Percentiles rank a stretch among this genome's conserved stretches.
phyloP scores from a whole-genome alignment of 2,329 filamentous ascomycete genomes.

The Septoria petroselini region DNA sequence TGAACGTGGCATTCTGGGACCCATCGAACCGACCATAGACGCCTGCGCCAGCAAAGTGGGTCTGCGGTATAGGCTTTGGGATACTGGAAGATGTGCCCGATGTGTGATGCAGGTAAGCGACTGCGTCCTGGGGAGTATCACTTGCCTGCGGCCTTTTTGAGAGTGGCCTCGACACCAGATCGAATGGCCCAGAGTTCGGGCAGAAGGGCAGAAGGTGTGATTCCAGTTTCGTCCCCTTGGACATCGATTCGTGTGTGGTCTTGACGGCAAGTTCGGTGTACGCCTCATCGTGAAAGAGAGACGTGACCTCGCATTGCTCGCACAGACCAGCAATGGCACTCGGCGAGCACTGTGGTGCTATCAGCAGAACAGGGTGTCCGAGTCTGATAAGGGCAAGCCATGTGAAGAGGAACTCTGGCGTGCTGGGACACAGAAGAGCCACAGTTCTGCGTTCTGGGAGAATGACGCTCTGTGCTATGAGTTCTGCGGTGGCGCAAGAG shows the following conservation, averaged over 20 bases:
- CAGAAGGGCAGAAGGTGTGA: slow-evolving; percentile 21
- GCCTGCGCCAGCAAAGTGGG: slow-evolving; percentile 54
- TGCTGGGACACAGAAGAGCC: slow-evolving; percentile 57
- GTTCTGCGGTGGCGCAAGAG: slow-evolving; percentile 39
- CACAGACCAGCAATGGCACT: slow-evolving; percentile 55
- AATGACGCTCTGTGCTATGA: slow-evolving; percentile 27
- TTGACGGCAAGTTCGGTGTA: slow-evolving; percentile 38
- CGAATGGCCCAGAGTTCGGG: slow-evolving; percentile 8
- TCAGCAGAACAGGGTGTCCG: slow-evolving; percentile 55
- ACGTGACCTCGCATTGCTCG: slow-evolving; percentile 42
- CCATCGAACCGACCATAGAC: slow-evolving; percentile 51
- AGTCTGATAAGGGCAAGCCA: slow-evolving; percentile 60
- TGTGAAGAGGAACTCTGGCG: slow-evolving; percentile 55
- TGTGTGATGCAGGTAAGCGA: slow-evolving; percentile 61
- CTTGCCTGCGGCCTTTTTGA: not conserved
- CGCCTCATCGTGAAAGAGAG: slow-evolving; percentile 49
- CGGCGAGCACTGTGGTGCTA: slow-evolving; percentile 52
- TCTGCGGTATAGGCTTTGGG: slow-evolving; percentile 62
- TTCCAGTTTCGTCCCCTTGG: slow-evolving; percentile 2
- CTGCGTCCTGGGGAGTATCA: slow-evolving; percentile 37
- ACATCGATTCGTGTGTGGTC: slow-evolving; percentile 23
- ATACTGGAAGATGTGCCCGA: slow-evolving; percentile 63
- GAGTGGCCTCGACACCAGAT: slow-evolving; percentile 1
- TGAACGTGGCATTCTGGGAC: slow-evolving; percentile 53
- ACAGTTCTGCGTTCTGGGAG: slow-evolving; percentile 39